A percentile compares a stretch with the other conserved stretches of the same genome.
Conservation (phyloP, 225 moss, liverwort and hornwort genomes). For the Marchantia polymorpha region DNA sequence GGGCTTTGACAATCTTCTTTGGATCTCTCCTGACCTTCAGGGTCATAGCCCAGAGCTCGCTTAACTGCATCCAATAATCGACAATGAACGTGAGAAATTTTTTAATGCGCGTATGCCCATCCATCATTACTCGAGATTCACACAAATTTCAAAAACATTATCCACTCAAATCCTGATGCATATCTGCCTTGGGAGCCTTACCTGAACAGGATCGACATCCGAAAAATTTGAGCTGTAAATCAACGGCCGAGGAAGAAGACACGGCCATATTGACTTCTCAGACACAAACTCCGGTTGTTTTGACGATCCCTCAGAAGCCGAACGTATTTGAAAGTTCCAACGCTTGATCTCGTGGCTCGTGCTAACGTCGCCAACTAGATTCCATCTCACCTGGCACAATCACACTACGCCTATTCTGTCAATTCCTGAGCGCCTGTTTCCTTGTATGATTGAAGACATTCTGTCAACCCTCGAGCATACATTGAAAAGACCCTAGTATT, state of each 20-base stretch:
- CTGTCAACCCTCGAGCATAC: no score
- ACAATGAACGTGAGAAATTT: neutral
- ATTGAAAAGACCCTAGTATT: no score
- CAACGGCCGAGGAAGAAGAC: conserved; percentile 61
- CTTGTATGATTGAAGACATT: neutral
- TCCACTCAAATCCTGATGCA: neutral
- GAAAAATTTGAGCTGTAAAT: conserved; percentile 84
- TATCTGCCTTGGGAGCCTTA: conserved; percentile 3
- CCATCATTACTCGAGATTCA: neutral
- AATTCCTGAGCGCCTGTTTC: conserved; percentile 2
- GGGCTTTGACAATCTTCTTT: conserved; percentile 79
- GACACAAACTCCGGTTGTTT: conserved; percentile 18
- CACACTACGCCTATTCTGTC: conserved; percentile 28
- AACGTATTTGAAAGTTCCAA: conserved; percentile 8
- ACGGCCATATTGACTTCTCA: conserved; percentile 67
- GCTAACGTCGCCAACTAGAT: neutral
- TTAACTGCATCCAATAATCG: conserved; percentile 46
- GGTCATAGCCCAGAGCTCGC: conserved; percentile 87
- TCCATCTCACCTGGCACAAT: conserved; percentile 33
- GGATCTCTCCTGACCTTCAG: conserved; percentile 80
- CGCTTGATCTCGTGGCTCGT: neutral
- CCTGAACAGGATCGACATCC: conserved; percentile 87
- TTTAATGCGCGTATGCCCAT: neutral
- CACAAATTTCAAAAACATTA: neutral
- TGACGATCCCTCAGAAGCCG: conserved; percentile 26